Conservation (phyloP, 352 stramenopile species). For the Phytophthora ramorum region DNA sequence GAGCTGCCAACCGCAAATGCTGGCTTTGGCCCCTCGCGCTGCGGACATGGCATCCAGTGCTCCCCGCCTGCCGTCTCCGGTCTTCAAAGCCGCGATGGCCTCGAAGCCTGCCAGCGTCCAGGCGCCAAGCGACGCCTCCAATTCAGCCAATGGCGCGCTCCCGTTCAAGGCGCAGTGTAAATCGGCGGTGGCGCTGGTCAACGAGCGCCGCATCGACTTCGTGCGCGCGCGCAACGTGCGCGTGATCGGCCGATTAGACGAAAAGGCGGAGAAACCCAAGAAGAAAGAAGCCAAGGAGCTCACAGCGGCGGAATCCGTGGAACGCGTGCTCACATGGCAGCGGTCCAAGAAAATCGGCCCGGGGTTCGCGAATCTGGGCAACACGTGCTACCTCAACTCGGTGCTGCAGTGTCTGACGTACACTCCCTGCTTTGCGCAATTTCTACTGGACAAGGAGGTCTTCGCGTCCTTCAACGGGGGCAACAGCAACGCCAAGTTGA, state of each 20-base stretch:
- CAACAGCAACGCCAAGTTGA: slow-evolving; percentile 36
- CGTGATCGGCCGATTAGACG: slow-evolving; percentile 48
- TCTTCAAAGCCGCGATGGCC: slow-evolving; percentile 13
- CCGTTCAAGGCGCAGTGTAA: slow-evolving; percentile 72
- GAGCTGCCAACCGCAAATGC: slow-evolving; percentile 27
- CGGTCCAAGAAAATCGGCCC: slow-evolving; percentile 81
- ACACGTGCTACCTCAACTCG: slow-evolving; percentile 97
- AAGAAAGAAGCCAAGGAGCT: slow-evolving; percentile 49
- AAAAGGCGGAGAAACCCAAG: slow-evolving; percentile 24
- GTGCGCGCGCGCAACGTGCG: slow-evolving; percentile 65
- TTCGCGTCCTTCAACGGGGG: slow-evolving; percentile 45
- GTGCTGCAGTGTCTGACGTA: slow-evolving; percentile 91
- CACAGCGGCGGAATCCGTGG: slow-evolving; percentile 50
- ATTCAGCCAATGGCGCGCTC: slow-evolving; percentile 24
- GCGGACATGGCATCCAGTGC: slow-evolving; percentile 6
- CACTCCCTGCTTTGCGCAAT: slow-evolving; percentile 83
- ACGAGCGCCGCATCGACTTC: slow-evolving; percentile 87
- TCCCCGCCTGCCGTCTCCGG: slow-evolving; percentile 6
- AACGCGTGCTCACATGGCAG: slow-evolving; percentile 65
- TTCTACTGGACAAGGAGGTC: slow-evolving; percentile 84
- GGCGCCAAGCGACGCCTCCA: slow-evolving; percentile 10
- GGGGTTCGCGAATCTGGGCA: slow-evolving; percentile 92
- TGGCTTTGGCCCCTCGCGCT: slow-evolving; percentile 26
- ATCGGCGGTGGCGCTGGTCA: slow-evolving; percentile 77
- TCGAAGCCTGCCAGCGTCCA: slow-evolving; percentile 1